Evolutionary conservation across 805 yeast species (phyloP), one percentile per base, ranked within the genome.

Genomic region (Deakozyma indianensis): DNA sequence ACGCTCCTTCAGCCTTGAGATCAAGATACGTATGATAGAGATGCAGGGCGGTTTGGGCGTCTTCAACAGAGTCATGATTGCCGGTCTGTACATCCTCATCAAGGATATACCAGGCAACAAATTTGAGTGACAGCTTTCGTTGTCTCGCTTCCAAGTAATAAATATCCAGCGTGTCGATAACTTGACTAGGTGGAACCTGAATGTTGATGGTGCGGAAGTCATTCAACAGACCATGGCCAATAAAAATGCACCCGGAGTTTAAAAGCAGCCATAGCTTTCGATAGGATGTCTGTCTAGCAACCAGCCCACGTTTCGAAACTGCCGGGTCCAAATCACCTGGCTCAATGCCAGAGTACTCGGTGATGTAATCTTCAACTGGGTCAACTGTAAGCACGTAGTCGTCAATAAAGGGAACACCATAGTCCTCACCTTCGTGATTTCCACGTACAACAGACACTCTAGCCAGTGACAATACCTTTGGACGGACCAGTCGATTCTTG

Each of bases 51-150:
- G 94, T 81, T 47, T 70, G 67, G 0, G 99, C 96, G 66, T 92
- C 99, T 57, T 92, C 98, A 41, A 92, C 87, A 0, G 97, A 90
- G 59, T 94, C 97, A 62, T 92, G 99, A 57, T 90, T 90, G 1
- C 92, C 95, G 2, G 77, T 78, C 60, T 92, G 99, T 25, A 94
- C 94, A 43, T 77, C 73, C 50, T 77, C 78, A 27, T 73, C 74
- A 45, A 92, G 67, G 42, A 90, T 68, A 23, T 77, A 77, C 71
- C 87, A 87, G 11, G 94, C 86, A 58, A 92, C 66, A 59, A 86
- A 92, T 57, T 90, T 81, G 53, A 92, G 71, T 2, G 95, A 84
- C 28, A 92, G 67, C 49, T 78, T 81, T 48, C 98, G 67, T 56
- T 82, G 84, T 4, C 57, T 56, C 42, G 81, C 79, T 43, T 82